A percentile compares a stretch with the other conserved stretches of the same genome.
phyloP scores from a whole-genome alignment of 352 stramenopile genomes.

The Pythium plurisporium region DNA sequence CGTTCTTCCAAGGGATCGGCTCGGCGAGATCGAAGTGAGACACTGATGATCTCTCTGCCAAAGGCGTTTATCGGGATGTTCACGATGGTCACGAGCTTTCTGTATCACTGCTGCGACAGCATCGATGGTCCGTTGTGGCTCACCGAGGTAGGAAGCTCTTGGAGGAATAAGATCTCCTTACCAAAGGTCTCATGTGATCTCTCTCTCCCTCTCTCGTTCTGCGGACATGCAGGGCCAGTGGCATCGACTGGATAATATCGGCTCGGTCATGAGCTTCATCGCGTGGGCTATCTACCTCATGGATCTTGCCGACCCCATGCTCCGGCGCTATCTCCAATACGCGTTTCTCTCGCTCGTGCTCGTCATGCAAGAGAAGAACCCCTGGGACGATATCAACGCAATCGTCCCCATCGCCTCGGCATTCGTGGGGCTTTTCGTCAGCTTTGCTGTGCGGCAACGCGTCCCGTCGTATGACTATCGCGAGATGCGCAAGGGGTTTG shows the following conservation, averaged over 20 bases:
- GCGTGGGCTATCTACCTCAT: conserved; percentile 75
- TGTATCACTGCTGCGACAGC: conserved; percentile 78
- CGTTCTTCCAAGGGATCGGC: no score
- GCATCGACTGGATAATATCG: conserved; percentile 80
- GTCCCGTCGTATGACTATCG: conserved; percentile 52
- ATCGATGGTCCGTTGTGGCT: conserved; percentile 73
- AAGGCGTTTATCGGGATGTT: conserved; percentile 77
- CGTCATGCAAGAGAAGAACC: conserved; percentile 72
- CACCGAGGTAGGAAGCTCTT: conserved; percentile 46
- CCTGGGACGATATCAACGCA: conserved; percentile 64
- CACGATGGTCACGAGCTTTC: conserved; percentile 74
- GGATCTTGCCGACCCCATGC: conserved; percentile 39
- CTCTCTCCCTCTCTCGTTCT: no score
- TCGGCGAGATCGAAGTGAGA: neutral
- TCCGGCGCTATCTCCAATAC: conserved; percentile 64
- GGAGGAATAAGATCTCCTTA: no score
- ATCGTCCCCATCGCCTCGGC: conserved; percentile 39
- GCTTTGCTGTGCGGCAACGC: conserved; percentile 32
- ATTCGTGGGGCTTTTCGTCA: conserved; percentile 40
- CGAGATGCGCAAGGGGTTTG: conserved; percentile 41
- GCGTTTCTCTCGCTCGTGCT: conserved; percentile 58
- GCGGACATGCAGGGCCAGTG: conserved; percentile 70
- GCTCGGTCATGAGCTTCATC: conserved; percentile 80
- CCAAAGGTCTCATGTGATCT: no score
- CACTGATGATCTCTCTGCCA: neutral